Base-by-base conservation (phyloP, 179 eudicot genomes). In the Patellifolia procumbens region DNA sequence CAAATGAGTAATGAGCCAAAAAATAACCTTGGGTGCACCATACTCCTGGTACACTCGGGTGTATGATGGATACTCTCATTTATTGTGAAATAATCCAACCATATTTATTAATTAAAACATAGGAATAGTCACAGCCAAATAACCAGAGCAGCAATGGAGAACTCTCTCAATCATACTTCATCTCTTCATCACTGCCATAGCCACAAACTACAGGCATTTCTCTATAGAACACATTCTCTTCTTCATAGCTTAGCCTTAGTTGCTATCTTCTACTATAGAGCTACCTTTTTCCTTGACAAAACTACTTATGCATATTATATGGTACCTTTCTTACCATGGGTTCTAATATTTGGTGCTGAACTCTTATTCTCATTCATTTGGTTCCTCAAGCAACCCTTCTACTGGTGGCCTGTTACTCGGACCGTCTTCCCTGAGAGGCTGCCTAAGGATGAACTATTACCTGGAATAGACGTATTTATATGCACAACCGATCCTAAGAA, bases 401-500 rank as follows among this genome's bases (percentile, higher is more conserved):
- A 59, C 43, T 86, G 81, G 84, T 43, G 82, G 60, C 89, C 89
- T 17, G 74, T 82, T 4, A 64, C 70, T 64, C 82, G 87, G 45
- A 51, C 76, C 52, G 75, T 46, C 74, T 71, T 63, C 43, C 79
- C 83, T 3, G 83, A 82, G 28, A 82, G 71, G 49, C 48, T 86
- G 61, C 67, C 79, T 15, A 31, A 56, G 75, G 82, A 77, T 22
- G 72, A 51, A 1, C 24, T 68, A 1, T 64, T 86, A 13, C 86
- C 87, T 0, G 73, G 76, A 32, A 71, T 86, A 0, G 89, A 86
- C 42, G 83, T 86, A 53, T 82, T 82, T 74, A 76, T 86, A 55
- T 82, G 81, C 67, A 86, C 89, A 0, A 78, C 86, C n/a, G 89
- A 86, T 68, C 86, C 87, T 0, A 69, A 56, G 5, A 80, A 73